Conservation (phyloP, 441 rosid genomes). For the Aleurites moluccanus region DNA sequence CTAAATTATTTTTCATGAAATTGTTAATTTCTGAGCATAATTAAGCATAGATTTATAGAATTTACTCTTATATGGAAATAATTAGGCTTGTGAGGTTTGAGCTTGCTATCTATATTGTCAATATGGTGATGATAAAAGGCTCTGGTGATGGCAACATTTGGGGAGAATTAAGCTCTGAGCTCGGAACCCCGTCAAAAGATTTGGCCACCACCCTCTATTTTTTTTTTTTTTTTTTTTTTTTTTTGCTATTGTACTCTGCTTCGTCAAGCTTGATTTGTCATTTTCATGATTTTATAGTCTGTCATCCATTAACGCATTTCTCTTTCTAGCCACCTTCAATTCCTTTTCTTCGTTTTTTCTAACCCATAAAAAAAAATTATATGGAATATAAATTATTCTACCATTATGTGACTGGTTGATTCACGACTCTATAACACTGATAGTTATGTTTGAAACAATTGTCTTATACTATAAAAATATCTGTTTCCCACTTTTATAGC, state of each 20-base stretch:
- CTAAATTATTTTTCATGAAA: no score
- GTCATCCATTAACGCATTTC: constrained; percentile 19
- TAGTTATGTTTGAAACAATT: not conserved
- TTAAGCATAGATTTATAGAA: no score
- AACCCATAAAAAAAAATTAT: no score
- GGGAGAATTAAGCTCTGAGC: not conserved
- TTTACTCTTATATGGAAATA: no score
- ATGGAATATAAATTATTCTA: not conserved
- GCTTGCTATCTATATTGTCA: not conserved
- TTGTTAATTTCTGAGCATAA: no score
- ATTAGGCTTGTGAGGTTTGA: not conserved
- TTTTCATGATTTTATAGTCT: constrained; percentile 1
- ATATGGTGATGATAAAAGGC: not conserved
- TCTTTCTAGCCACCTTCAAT: not conserved
- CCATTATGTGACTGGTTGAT: not conserved
- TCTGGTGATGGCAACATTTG: not conserved
- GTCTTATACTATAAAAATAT: not conserved
- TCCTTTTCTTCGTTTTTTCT: not conserved
- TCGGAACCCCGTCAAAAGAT: constrained; percentile 5
- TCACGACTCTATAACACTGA: not conserved
- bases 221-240: no score
- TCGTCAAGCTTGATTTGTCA: constrained; percentile 4
- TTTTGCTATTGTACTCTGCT: not conserved
- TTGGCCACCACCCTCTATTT: not conserved
- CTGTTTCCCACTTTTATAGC: not conserved